Evolutionary conservation across 73 alveolate species (phyloP), one percentile per base, ranked within the genome.

Genomic region (Paramecium pentaurelia): DNA sequence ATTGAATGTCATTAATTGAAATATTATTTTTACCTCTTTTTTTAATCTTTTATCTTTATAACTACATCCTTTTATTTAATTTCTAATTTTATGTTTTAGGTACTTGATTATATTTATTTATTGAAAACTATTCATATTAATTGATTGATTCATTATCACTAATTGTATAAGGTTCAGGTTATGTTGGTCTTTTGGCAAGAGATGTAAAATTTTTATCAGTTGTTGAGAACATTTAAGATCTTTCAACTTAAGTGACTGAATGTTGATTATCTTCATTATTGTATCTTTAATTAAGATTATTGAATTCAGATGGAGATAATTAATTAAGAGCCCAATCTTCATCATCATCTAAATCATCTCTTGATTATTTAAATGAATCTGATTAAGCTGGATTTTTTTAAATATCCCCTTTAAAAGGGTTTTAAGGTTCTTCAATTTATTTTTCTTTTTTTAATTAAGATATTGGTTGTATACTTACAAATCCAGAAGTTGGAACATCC

Each of bases 401-500:
- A 28, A 3, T 47, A 8, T 47, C 14, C 28, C 54, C 54, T 34
- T 14, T 71, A 71, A 71, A 71, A 14, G 86, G 86, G 8, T 71
- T 71, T 14, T 12, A 3, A 30, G 86, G 86, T 18, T 71, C 86
- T 38, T 71, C 86, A 71, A 30, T 36, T 9, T 28, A n/a, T 71
- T 71, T 12, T 8, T 71, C 86, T 3, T 71, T 71, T 71, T 38
- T 71, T 71, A 71, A 32, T 9, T 71, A 14, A 14, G 60, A 32
- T 36, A 32, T 71, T 30, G 49, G 58, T 71, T 71, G 12, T 7
- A 60, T 25, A 32, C 86, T 71, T 3, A 71, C 86, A 71, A 71
- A 71, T 3, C 86, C 59, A 12, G 86, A 71, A 0, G 86, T 32
- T 30, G 86, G 86, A 8, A 14, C 86, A 71, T 71, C 86, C 86